Evolutionary conservation across 805 yeast genomes (phyloP), one percentile per base, ranked within the genome.

Genomic region (Kodamaea fukazawae): DNA sequence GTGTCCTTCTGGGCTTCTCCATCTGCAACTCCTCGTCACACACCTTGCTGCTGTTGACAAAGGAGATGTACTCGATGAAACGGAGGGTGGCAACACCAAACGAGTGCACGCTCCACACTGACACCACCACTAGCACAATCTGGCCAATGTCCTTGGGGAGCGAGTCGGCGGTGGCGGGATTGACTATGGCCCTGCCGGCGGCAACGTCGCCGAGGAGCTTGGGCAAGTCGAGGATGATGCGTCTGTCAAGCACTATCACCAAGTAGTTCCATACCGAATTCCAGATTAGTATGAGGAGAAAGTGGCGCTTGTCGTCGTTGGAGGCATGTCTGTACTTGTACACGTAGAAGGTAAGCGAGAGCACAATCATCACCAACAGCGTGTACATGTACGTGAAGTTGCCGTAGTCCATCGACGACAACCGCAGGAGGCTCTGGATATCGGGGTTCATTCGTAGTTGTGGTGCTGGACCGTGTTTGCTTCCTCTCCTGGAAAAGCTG

Each of bases 51-150:
- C 32, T 44, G 38, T 39, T 32, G 7, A 47, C 28, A 31, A 45
- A 45, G 20, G 45, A 34, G 26, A 51, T 46, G 35, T 48, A 51
- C 34, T 53, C 55, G n/a, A 51, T 36, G 28, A 45, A 41, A 13
- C 43, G 37, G 22, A 44, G 25, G 4, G 46, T 50, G 7, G 45
- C 52, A 2, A 31, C 20, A 7, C 50, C 45, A 28, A 52, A 38
- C 13, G 23, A 12, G 17, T 43, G 44, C 32, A 44, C 26, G 4
- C 49, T 31, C 2, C 40, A 7, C 38, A 47, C 48, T 12, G 53
- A 48, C 7, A 43, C 43, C 7, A 41, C 29, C 13, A 40, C 40
- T 12, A 46, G 32, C 3, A 33, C 15, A 23, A 46, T 36, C 20
- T 47, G 27, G 7, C 9, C 16, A 11, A 41, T 10, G 32, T 51